These are phyloP conservation scores for Persicaria maculosa DNA, from an alignment of 148 eudicot species.

Conservation along the genomic window DNA sequence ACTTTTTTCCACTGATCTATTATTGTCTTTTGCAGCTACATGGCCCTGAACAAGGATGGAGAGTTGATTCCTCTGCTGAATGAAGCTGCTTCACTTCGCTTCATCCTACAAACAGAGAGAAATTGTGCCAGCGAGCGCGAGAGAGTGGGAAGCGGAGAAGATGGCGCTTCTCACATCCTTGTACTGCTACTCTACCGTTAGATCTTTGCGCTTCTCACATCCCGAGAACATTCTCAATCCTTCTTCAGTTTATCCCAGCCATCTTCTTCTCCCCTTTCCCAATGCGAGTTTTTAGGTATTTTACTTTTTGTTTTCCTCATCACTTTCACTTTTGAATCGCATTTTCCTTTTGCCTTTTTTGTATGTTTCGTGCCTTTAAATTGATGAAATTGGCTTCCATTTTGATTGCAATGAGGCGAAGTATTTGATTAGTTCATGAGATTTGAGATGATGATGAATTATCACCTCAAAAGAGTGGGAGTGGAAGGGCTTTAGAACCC, in stretches of 20 bases:
- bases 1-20: no score
- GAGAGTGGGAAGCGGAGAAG: slow-evolving; percentile 16
- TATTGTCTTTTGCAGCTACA: no score
- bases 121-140: not conserved
- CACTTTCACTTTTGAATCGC: not conserved
- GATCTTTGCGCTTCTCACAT: slow-evolving; percentile 33
- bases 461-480: no score
- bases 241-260: slow-evolving; percentile 23
- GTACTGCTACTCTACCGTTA: slow-evolving; percentile 33
- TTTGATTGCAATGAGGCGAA: not conserved
- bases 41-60: no score
- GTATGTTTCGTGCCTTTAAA: not conserved
- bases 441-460: not conserved
- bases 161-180: slow-evolving; percentile 43
- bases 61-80: no score
- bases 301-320: not conserved
- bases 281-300: slow-evolving; percentile 29
- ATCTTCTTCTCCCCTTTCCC: slow-evolving; percentile 20
- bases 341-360: not conserved
- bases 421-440: not conserved
- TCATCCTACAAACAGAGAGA: slow-evolving; percentile 1
- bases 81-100: not conserved
- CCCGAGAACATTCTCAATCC: slow-evolving; percentile 15
- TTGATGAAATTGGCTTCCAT: not conserved
- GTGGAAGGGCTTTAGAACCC: no score